phyloP scores from a whole-genome alignment of 768 basidiomycete genomes.

The Dioszegia crocea region DNA sequence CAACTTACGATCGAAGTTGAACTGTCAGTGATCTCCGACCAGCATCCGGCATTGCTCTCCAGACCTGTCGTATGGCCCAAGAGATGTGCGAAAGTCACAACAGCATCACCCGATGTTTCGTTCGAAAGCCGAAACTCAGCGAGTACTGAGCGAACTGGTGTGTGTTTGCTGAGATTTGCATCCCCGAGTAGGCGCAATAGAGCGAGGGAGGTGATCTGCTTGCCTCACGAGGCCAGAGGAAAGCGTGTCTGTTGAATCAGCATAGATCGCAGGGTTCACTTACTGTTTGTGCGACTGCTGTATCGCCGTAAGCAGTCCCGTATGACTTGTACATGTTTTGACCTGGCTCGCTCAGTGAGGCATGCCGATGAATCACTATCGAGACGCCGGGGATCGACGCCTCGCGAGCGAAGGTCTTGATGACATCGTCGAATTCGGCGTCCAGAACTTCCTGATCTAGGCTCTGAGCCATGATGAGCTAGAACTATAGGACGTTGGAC shows the following conservation, averaged over 20 bases:
- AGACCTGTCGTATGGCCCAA: conserved; percentile 1
- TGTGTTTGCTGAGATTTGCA: not conserved
- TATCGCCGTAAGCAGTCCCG: not conserved
- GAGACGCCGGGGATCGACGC: not conserved
- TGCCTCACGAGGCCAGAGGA: not conserved
- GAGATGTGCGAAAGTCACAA: not conserved
- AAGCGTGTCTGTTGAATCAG: not conserved
- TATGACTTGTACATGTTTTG: not conserved
- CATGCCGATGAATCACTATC: not conserved
- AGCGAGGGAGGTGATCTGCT: not conserved
- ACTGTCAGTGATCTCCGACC: not conserved
- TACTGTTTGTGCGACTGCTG: not conserved
- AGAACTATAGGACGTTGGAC: too few relatives aligned
- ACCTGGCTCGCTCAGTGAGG: not conserved
- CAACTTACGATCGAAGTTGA: not conserved
- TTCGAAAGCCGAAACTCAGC: not conserved
- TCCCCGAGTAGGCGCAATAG: not conserved
- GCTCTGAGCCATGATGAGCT: too few relatives aligned
- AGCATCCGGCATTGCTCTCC: not conserved
- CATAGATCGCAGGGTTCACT: not conserved
- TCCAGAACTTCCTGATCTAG: too few relatives aligned
- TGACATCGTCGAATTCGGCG: not conserved
- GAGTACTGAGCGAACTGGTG: not conserved
- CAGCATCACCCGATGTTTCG: not conserved
- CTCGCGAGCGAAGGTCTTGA: not conserved